Evolutionary conservation across 1,284 basidiomycete species (phyloP), one percentile per base, ranked within the genome.

Genomic region (Puccinia coronata): DNA sequence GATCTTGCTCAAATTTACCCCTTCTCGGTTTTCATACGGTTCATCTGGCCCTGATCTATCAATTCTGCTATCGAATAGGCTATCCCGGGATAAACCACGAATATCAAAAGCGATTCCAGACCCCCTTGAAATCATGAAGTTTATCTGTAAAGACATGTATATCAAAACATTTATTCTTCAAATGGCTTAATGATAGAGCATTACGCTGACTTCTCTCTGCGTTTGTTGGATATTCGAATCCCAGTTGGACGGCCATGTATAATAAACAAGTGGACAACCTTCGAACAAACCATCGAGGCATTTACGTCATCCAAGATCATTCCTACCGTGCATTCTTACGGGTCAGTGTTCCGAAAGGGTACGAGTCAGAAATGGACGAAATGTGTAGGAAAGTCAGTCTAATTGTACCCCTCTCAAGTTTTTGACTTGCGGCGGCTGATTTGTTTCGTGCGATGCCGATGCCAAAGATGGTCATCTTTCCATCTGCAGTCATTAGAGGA

Each of bases 81-180:
- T 81, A 31, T 53, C 55, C 16, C 67, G 73, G 57, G 79, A 81
- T 65, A 81, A 81, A 57, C 79, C 70, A 25, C 59, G 61, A 0
- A 23, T 63, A 67, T 51, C 70, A 23, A 55, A 74, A 53, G 43
- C 70, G 9, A 43, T 61, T 28, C 79, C 79, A 23, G 79, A 81
- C 51, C 57, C 79, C 16, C 70, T 81, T 39, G 79, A 81, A 81
- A 57, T 81, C 6, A 74, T 81, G 20, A 81, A 81, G 51, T 81
- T 81, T 34, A 74, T 81, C 63, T 81, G 79, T 49, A 81, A 81
- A 81, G 79, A 81, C 61, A 53, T 81, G 79, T 81, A 67, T 51
- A 20, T 28, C 23, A 31, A 1, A 67, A 61, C 28, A n/a, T 14
- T 20, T 28, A 31, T 31, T 61, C 36, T 34, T 73, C 6, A 49